Evolutionary conservation across 2,329 filamentous ascomycete species (phyloP).

Genomic region (Tolypocladium sp.): DNA sequence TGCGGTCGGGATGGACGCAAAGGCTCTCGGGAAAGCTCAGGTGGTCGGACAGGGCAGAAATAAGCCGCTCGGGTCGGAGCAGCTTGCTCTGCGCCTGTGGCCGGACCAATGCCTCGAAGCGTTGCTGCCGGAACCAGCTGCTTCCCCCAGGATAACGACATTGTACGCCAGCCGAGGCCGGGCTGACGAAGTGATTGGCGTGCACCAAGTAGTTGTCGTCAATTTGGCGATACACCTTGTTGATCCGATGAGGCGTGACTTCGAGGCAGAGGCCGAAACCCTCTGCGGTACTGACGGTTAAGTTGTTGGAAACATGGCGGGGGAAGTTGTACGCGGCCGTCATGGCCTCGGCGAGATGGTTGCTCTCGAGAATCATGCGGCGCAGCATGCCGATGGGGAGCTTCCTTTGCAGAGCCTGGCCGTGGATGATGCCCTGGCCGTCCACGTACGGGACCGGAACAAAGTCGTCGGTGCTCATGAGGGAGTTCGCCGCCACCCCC

Average conservation of each 20-base stretch:
- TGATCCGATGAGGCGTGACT: conserved; percentile 9
- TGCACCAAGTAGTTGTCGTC: conserved; percentile 14
- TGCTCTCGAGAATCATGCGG: conserved; percentile 14
- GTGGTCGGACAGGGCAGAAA: conserved; percentile 13
- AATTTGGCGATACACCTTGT: conserved; percentile 5
- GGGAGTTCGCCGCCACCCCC: conserved; percentile 15
- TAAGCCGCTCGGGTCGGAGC: conserved; percentile 4
- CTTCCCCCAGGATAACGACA: conserved; percentile 10
- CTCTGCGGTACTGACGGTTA: conserved; percentile 10
- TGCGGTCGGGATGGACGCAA: conserved; percentile 10
- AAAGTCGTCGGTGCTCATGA: conserved; percentile 14
- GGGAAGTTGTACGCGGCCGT: conserved; percentile 6
- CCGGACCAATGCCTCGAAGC: conserved; percentile 6
- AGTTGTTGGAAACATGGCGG: conserved; percentile 16
- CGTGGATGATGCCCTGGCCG: not conserved
- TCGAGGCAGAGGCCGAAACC: conserved; percentile 15
- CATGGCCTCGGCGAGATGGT: conserved; percentile 8
- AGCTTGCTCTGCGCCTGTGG: not conserved
- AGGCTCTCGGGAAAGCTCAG: conserved; percentile 10
- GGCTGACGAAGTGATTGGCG: conserved; percentile 15
- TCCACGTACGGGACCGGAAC: conserved; percentile 4
- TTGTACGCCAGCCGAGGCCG: conserved; percentile 6
- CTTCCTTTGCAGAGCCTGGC: conserved; percentile 2
- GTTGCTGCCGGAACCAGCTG: conserved; percentile 11
- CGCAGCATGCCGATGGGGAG: conserved; percentile 13